A percentile compares a stretch with the other conserved stretches of the same genome.
Evolutionary conservation across 345 rosid species (phyloP).

Genomic region (Heritiera fomes): DNA sequence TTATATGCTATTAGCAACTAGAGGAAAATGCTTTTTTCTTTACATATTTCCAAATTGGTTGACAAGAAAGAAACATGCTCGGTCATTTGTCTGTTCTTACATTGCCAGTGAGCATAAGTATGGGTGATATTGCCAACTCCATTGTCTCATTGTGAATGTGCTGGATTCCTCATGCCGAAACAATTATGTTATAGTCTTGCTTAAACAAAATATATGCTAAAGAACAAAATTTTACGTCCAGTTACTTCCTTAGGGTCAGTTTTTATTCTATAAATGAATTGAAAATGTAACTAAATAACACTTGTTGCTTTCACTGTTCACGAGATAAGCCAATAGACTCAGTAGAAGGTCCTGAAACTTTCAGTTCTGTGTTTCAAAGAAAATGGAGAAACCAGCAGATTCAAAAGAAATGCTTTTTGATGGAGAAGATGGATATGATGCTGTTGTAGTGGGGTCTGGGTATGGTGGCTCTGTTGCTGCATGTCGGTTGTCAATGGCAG

Average conservation of each 20-base stretch:
- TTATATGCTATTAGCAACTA: neutral
- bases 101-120: neutral
- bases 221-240: neutral
- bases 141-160: neutral
- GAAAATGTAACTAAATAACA: neutral
- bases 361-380: neutral
- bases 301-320: neutral
- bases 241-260: neutral
- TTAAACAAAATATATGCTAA: neutral
- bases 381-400: constrained; percentile 24
- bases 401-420: neutral
- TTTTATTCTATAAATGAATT: neutral
- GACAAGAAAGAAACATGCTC: neutral
- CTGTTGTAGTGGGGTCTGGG: constrained; percentile 49
- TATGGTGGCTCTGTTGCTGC: constrained; percentile 52
- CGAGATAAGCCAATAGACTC: neutral
- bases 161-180: constrained; percentile 1
- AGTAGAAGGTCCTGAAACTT: neutral
- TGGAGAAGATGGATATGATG: constrained; percentile 42
- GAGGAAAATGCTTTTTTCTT: neutral
- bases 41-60: neutral
- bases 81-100: neutral
- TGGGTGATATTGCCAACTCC: neutral
- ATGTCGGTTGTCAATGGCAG: constrained; percentile 39
- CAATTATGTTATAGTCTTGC: neutral